Base-by-base conservation (phyloP, 192 early-diverging fungal genomes). In the Entomortierella lignicola region DNA sequence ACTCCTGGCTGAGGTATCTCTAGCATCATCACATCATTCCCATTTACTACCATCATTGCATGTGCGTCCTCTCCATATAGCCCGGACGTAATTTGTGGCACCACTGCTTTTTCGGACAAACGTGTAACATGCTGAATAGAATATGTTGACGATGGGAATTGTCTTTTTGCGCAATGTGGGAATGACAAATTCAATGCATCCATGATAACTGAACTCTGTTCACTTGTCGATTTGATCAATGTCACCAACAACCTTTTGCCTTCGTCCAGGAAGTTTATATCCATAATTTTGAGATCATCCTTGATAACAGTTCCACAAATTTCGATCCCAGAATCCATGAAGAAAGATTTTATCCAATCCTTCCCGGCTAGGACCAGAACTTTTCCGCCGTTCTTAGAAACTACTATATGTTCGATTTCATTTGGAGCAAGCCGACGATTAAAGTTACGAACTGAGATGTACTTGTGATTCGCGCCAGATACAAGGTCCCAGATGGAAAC, bases 301-400 rank as follows among this genome's bases (percentile, higher is more conserved):
- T 42, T 25, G 32, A 64, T 21, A 3, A 64, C 32, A 2, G 32
- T 39, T 4, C 21, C 12, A 27, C 63, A 54, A 21, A 64, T 54
- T 32, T 64, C 63, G 31, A 64, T 64, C 17, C 63, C 63, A 23
- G 63, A 64, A 18, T 64, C 63, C 51, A 64, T 64, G 41, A 64
- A 64, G 29, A 30, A 64, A 8, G 51, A 54, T 27, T 31, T 53
- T 10, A 64, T 64, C 63, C 63, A 64, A 31, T 64, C 52, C 26
- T n/a, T 30, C 1, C 63, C 63, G 4, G 26, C 48, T 0, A 64
- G 32, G 2, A 32, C 63, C 15, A 64, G 27, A 0, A 64, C 4
- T 26, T 27, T 54, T 1, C 63, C 63, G 20, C 63, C 51, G 17
- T 47, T 47, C 34, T 30, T 53, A 15, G 51, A 54, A 1, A 64